Evolutionary conservation across 2,329 filamentous ascomycete genomes (phyloP), one percentile per base, ranked within the genome.

Genomic region (Ploettnerulaceae sp.): DNA sequence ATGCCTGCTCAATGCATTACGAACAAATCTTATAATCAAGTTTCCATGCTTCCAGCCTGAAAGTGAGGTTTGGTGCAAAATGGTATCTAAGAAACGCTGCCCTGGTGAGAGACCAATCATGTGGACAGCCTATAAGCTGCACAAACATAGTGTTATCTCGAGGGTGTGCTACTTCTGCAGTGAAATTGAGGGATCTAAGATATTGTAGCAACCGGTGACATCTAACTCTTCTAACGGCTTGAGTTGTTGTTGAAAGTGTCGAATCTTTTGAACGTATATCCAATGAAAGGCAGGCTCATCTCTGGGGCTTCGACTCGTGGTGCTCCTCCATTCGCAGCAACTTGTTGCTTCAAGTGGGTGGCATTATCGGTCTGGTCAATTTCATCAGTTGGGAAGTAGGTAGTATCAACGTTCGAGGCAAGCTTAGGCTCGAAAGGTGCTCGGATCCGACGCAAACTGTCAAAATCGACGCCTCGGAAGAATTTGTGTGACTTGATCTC

Each of bases 331-430:
- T 76, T 75, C 41, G 81, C 80, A 60, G 82, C 76, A 51, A 84
- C 77, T 39, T 87, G 88, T 67, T 53, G 55, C 65, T 89, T 86
- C 61, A 95, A 78, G 56, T 87, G 77, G 18, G 89, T 93, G 46
- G 86, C 89, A 55, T 89, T 95, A 67, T 96, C 90, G 45, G 89
- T 91, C 72, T 97, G 91, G 60, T 95, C 89, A 64, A 98, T 96
- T 69, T 98, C 93, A 64, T 98, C 93, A 42, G 89, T 96, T 7
- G 93, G 93, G 81, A 98, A 98, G 74, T 98, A 97, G 36, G 90
- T 91, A 15, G 93, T 95, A 65, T 98, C 93, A 61, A 95, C 86
- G 67, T 93, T 93, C 53, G 89, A 95, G 51, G 86, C 86, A 55
- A 98, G 75, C 62, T 89, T 89, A 2, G 93, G 93, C 71, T 97